Evolutionary conservation across 176 grass and related monocot species (phyloP).

Genomic region (Eleusine coracana): DNA sequence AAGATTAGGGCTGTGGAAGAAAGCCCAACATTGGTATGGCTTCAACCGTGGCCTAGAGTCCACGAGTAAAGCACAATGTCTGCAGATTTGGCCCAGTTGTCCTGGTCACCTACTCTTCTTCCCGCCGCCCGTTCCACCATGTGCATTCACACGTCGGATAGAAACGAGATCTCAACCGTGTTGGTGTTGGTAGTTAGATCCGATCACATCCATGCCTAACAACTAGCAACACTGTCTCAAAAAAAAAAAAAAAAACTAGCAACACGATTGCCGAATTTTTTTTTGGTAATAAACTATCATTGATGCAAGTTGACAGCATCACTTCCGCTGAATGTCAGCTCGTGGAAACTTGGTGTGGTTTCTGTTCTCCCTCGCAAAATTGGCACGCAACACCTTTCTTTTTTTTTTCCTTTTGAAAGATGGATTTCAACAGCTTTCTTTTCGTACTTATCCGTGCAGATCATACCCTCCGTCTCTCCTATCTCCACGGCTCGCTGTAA

Average conservation of each 20-base stretch:
- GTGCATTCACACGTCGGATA: not conserved
- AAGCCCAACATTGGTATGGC: no score
- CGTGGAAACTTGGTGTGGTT: not conserved
- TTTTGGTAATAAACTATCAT: not conserved
- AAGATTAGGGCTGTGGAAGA: not conserved
- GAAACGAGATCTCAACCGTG: not conserved
- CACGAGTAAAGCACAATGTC: not conserved
- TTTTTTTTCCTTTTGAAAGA: no score
- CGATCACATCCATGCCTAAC: not conserved
- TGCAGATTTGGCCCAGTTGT: not conserved
- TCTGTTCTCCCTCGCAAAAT: not conserved
- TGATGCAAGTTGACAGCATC: not conserved
- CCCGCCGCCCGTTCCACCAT: conserved; percentile 3
- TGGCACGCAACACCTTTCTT: not conserved
- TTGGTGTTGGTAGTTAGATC: not conserved
- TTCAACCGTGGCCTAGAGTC: not conserved
- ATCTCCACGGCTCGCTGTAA: not conserved
- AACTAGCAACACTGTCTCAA: not conserved
- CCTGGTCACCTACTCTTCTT: not conserved
- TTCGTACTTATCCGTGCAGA: not conserved
- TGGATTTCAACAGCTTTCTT: no score
- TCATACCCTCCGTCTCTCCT: not conserved
- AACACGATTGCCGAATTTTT: not conserved
- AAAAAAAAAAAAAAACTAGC: no score
- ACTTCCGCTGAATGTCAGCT: no score